Evolutionary conservation across 2,329 filamentous ascomycete genomes (phyloP).

Genomic region (Cladosporium sp.): DNA sequence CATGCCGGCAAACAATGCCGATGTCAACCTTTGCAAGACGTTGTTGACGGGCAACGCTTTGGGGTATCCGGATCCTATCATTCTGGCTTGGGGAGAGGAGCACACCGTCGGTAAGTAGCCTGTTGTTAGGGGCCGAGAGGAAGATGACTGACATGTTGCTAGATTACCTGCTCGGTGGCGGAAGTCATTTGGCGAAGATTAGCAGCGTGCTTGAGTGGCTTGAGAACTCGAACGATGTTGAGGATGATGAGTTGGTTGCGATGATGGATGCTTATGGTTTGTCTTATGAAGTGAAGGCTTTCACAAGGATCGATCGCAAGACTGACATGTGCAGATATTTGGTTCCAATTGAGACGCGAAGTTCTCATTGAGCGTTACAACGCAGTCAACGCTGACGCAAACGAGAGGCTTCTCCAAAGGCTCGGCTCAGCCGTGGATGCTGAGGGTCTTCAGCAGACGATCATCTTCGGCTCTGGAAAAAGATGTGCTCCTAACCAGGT

Average conservation of each 20-base stretch:
- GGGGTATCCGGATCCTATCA: slow-evolving; percentile 19
- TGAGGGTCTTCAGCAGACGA: slow-evolving; percentile 45
- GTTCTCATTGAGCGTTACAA: slow-evolving; percentile 23
- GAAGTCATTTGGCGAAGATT: slow-evolving; percentile 27
- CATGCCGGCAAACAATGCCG: slow-evolving; percentile 22
- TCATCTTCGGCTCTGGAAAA: slow-evolving; percentile 55
- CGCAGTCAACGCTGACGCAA: slow-evolving; percentile 21
- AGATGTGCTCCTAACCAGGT: slow-evolving; percentile 42
- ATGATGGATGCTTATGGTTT: slow-evolving; percentile 28
- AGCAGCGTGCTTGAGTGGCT: slow-evolving; percentile 24
- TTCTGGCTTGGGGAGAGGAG: slow-evolving; percentile 14
- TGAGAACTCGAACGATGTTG: neutral
- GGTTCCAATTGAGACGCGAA: slow-evolving; percentile 24
- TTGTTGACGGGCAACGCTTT: slow-evolving; percentile 18
- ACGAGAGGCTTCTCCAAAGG: slow-evolving; percentile 44
- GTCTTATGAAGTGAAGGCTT: neutral
- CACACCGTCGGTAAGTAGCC: neutral
- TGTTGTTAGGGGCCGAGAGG: neutral
- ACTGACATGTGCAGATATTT: slow-evolving; percentile 20
- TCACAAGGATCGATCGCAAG: neutral
- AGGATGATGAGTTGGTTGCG: slow-evolving; percentile 23
- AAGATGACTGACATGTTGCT: neutral
- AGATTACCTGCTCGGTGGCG: slow-evolving; percentile 11
- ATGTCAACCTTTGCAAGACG: slow-evolving; percentile 24
- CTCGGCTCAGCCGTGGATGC: slow-evolving; percentile 15